Base-by-base conservation (phyloP, 306 rosid genomes). In the Rosa chinensis region DNA sequence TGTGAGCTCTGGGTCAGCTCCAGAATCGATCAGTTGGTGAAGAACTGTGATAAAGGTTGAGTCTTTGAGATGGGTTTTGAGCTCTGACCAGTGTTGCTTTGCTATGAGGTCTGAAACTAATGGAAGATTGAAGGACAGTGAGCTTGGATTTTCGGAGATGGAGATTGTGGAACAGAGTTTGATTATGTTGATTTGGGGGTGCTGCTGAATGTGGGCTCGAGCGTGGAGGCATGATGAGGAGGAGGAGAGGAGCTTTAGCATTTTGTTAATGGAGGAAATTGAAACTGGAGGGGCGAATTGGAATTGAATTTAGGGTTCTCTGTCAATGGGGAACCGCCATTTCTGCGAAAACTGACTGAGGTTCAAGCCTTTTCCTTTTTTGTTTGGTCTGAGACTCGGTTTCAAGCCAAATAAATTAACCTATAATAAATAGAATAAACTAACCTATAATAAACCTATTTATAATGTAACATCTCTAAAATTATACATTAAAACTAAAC, bases 11-110 rank as follows among this genome's bases (percentile, higher is more conserved):
- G 97, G 87, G 67, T 92, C 94, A 45, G 83, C 78, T 45, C 85
- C 88, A 0, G 86, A 85, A 25, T 77, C 79, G 39, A 94, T 74
- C 75, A 94, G 84, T 25, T 84, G 92, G 53, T 85, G 92, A 39
- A 92, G 82, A 86, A 88, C 78, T 37, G 68, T n/a, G 49, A 55
- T 77, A 59, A 96, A 88, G 72, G 74, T 83, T 61, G 80, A 86
- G 64, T 66, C 50, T 76, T 74, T 77, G 56, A 94, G 80, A 82
- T 88, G 91, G 80, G 84, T 23, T 86, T 90, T 89, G 81, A 94
- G 91, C 80, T 86, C 84, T 39, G 88, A 87, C 98, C 98, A 92
- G 61, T 85, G 97, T 21, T 90, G 97, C 82, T 90, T 86, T 71
- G 85, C 86, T 82, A 94, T 86, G 78, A 92, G 82, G 79, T 94